These are phyloP conservation scores for Cercophora newfieldiana DNA, from an alignment of 495 filamentous ascomycete genomes.

Conservation along the genomic window DNA sequence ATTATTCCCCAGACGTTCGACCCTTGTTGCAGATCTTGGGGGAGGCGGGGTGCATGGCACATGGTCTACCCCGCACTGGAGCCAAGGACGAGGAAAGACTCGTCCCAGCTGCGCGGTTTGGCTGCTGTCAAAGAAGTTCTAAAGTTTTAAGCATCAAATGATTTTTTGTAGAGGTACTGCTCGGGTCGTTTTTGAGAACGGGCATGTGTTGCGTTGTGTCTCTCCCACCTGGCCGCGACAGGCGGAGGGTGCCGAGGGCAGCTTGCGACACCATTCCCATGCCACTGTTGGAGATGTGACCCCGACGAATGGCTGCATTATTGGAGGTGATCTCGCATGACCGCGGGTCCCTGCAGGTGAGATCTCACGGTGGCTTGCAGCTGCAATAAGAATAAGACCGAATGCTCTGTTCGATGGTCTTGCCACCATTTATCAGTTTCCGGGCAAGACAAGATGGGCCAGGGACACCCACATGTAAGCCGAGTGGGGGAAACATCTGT, in stretches of 20 bases:
- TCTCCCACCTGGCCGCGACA: not conserved
- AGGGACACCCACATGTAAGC: too few species aligned
- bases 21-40: not conserved
- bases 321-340: not conserved
- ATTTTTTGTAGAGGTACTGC: not conserved
- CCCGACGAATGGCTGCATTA: too few species aligned
- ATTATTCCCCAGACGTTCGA: not conserved
- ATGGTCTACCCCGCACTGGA: not conserved
- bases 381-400: not conserved
- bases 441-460: too few species aligned
- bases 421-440: not conserved
- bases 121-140: not conserved
- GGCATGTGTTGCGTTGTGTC: not conserved
- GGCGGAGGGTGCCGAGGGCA: not conserved
- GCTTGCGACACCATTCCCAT: not conserved
- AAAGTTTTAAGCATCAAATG: not conserved
- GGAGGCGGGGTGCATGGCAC: conserved; percentile 1
- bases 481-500: too few species aligned
- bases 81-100: not conserved
- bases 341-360: not conserved
- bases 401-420: not conserved
- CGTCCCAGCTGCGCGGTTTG: not conserved
- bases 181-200: not conserved
- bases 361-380: not conserved
- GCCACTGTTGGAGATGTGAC: not conserved